Evolutionary conservation across 495 filamentous ascomycete species (phyloP), one percentile per base, ranked within the genome.

Genomic region (Penicillium simplicissimum): DNA sequence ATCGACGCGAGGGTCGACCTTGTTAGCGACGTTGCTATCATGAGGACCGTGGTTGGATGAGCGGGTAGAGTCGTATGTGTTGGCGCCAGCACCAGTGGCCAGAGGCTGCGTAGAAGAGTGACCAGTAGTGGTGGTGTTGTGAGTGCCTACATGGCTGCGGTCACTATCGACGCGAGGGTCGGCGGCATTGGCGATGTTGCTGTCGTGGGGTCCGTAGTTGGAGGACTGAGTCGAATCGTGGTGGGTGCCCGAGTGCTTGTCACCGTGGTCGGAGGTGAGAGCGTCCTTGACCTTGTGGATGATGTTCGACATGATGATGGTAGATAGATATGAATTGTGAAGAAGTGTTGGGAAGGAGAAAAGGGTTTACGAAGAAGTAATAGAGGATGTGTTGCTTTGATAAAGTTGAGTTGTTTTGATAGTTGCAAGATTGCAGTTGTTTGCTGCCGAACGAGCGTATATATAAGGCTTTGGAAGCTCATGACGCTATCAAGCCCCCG

Each of bases 281-380:
- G 81, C 83, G 19, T 89, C 84, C 79, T 90, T 90, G 76, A 87
- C 81, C 68, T 89, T 90, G 79, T 90, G 78, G 67, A 88, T 72
- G 66, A 90, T 76, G 63, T 73, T 69, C 40, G 86, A 87, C 86
- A 88, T 88, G 67, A 67, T 75, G 9, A 35, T 36, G 60, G 28
- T 9, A 17, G 49, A 52, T n/a, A 38, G 9, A 25, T 28, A 21
- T 60, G 51, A 48, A 48, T 34, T 34, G 38, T 14, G 13, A n/a
- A 14, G 25, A 23, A 6, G 42, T n/a, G 19, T 15, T 40, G 21
- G 36, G 36, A 54, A 55, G 8, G n/a, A 47, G 13, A 36, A 42
- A 17, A 31, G 7, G 5, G 8, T 33, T 45, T 21, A 21, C 17
- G 31, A 35, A 36, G 7, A 36, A 21, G 31, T 35, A 21, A 21